Evolutionary conservation across 1,139 yeast species (phyloP).

Genomic region (Candida tetrigidarum): DNA sequence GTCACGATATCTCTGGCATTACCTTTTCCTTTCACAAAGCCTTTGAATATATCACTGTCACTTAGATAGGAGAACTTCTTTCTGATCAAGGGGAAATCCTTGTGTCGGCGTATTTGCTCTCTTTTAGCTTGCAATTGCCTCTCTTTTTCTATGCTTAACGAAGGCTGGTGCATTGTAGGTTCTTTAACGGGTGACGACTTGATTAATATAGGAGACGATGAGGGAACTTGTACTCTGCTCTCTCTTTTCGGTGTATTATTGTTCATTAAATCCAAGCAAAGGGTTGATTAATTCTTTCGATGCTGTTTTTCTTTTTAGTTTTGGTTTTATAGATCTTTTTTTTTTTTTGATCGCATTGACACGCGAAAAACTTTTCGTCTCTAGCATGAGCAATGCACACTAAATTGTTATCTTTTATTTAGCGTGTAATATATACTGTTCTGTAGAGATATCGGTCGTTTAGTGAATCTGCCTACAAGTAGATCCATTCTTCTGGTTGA

Average conservation of each 20-base stretch:
- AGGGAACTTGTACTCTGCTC: constrained; percentile 38
- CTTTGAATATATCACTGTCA: constrained; percentile 59
- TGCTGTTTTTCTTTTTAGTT: no score
- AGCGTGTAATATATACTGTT: no score
- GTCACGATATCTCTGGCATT: constrained; percentile 58
- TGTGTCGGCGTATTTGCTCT: constrained; percentile 45
- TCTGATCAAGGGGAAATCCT: constrained; percentile 53
- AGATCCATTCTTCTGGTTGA: no score
- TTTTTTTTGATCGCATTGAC: no score
- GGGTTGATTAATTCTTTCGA: no score
- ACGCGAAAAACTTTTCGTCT: no score
- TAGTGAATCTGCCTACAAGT: no score
- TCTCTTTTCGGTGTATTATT: constrained; percentile 21
- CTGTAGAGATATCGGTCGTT: no score
- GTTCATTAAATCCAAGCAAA: no score
- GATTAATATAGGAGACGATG: constrained; percentile 39
- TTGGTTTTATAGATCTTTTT: no score
- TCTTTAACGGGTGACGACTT: constrained; percentile 27
- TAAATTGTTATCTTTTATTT: no score
- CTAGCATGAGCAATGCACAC: no score
- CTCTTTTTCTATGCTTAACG: constrained; percentile 28
- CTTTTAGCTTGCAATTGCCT: constrained; percentile 39
- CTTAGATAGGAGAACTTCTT: constrained; percentile 50
- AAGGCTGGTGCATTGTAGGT: constrained; percentile 13
- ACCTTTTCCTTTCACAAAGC: constrained; percentile 62